phyloP scores from a whole-genome alignment of 495 filamentous ascomycete species.

The Penicillium psychrofluorescens region DNA sequence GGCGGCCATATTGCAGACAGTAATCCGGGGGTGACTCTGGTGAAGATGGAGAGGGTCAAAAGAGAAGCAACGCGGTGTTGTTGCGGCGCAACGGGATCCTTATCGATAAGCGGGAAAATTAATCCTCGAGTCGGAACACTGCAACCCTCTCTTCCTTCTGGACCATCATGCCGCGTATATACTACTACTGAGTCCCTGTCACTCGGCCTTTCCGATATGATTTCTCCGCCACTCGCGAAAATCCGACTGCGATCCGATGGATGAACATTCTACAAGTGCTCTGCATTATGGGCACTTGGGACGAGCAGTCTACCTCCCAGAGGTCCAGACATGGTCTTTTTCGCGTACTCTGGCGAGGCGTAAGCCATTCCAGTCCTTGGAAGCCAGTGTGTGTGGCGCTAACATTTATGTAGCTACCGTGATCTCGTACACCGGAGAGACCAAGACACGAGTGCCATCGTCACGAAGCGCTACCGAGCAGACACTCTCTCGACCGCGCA shows the following conservation, averaged over 20 bases:
- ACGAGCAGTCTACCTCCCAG: constrained; percentile 45
- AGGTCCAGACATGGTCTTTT: constrained; percentile 52
- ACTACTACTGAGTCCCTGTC: no score
- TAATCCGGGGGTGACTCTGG: background rate
- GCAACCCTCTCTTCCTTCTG: no score
- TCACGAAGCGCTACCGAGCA: background rate
- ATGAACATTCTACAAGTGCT: constrained; percentile 45
- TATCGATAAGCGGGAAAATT: constrained; percentile 12
- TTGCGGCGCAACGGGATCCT: constrained; percentile 26
- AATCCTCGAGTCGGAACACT: no score
- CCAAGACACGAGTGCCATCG: constrained; percentile 21
- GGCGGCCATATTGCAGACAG: constrained; percentile 46
- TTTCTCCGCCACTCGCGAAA: constrained; percentile 21
- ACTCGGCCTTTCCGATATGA: constrained; percentile 27
- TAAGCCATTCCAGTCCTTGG: constrained; percentile 7
- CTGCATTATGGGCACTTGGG: constrained; percentile 64
- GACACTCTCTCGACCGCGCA: no score
- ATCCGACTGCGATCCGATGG: constrained; percentile 50
- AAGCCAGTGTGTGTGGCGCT: constrained; percentile 1
- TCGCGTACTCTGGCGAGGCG: constrained; percentile 25
- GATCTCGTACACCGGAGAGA: constrained; percentile 27
- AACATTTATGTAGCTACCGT: constrained; percentile 13
- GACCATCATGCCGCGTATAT: no score
- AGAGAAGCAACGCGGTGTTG: background rate
- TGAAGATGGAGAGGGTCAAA: background rate